Evolutionary conservation across 2,329 filamentous ascomycete species (phyloP).

Genomic region (Esteya vermicola): DNA sequence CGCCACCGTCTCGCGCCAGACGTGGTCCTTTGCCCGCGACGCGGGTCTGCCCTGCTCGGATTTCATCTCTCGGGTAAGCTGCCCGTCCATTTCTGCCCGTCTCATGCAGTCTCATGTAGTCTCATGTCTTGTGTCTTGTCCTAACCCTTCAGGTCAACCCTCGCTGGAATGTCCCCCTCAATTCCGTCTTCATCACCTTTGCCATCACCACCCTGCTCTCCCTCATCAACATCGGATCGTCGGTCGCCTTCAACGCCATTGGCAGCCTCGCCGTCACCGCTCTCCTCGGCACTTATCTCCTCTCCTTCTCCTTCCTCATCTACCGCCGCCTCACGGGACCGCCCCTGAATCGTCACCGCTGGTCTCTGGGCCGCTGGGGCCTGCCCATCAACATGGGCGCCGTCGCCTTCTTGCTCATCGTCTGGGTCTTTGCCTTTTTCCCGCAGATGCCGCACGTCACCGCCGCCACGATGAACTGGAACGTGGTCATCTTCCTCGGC

Average conservation of each 20-base stretch:
- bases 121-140: background rate
- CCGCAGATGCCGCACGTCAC: constrained; percentile 23
- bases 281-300: constrained; percentile 36
- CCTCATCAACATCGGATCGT: constrained; percentile 36
- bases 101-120: background rate
- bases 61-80: constrained; percentile 23
- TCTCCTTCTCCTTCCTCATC: constrained; percentile 29
- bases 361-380: constrained; percentile 26
- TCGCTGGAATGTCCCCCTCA: constrained; percentile 23
- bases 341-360: constrained; percentile 23
- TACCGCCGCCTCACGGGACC: constrained; percentile 24
- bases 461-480: constrained; percentile 33
- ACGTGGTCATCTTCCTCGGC: constrained; percentile 25
- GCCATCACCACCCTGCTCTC: constrained; percentile 27
- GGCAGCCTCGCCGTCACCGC: constrained; percentile 35
- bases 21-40: constrained; percentile 40
- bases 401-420: constrained; percentile 27
- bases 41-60: constrained; percentile 24
- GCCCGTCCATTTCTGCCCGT: no score
- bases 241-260: constrained; percentile 36
- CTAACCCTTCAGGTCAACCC: constrained; percentile 7
- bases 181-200: constrained; percentile 32
- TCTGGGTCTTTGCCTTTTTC: constrained; percentile 34
- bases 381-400: constrained; percentile 27
- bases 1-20: constrained; percentile 40